These are phyloP conservation scores for Thamnidium elegans DNA, from an alignment of 192 early-diverging fungal genomes.

Conservation along the genomic window DNA sequence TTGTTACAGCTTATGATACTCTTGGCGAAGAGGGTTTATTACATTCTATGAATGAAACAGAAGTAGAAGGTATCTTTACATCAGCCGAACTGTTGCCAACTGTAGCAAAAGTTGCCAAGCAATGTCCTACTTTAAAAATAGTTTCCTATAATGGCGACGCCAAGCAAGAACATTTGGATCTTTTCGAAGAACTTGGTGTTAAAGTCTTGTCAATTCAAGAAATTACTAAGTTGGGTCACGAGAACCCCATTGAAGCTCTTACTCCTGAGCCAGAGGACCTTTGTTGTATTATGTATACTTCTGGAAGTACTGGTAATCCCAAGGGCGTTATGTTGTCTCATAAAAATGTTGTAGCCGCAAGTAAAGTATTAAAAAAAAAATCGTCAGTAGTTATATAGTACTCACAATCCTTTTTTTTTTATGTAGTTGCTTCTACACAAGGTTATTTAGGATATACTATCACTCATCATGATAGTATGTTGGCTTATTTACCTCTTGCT, in stretches of 20 bases:
- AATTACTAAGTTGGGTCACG: slow-evolving; percentile 61
- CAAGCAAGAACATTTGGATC: slow-evolving; percentile 48
- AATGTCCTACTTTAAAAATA: slow-evolving; percentile 53
- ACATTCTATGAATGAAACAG: slow-evolving; percentile 77
- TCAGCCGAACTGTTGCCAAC: slow-evolving; percentile 68
- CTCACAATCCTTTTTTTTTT: slow-evolving; percentile 14
- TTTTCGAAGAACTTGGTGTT: slow-evolving; percentile 45
- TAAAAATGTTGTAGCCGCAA: slow-evolving; percentile 74
- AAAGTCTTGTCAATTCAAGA: slow-evolving; percentile 65
- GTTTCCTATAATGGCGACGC: slow-evolving; percentile 71
- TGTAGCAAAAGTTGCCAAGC: slow-evolving; percentile 54
- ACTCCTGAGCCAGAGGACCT: slow-evolving; percentile 68
- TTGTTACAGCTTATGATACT: slow-evolving; percentile 85
- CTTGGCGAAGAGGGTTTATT: slow-evolving; percentile 77
- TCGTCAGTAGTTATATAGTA: slow-evolving; percentile 1
- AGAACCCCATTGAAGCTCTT: slow-evolving; percentile 53
- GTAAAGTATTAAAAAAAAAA: slow-evolving; percentile 36
- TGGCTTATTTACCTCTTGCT: slow-evolving; percentile 84
- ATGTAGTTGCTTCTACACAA: slow-evolving; percentile 58
- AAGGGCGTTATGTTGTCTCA: slow-evolving; percentile 90
- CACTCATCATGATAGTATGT: slow-evolving; percentile 43
- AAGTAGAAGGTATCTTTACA: slow-evolving; percentile 67
- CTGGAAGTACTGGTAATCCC: slow-evolving; percentile 88
- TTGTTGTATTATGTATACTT: slow-evolving; percentile 87
- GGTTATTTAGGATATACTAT: slow-evolving; percentile 48